These are phyloP conservation scores for Termitomyces titanicus DNA, from an alignment of 768 basidiomycete genomes.

Conservation along the genomic window DNA sequence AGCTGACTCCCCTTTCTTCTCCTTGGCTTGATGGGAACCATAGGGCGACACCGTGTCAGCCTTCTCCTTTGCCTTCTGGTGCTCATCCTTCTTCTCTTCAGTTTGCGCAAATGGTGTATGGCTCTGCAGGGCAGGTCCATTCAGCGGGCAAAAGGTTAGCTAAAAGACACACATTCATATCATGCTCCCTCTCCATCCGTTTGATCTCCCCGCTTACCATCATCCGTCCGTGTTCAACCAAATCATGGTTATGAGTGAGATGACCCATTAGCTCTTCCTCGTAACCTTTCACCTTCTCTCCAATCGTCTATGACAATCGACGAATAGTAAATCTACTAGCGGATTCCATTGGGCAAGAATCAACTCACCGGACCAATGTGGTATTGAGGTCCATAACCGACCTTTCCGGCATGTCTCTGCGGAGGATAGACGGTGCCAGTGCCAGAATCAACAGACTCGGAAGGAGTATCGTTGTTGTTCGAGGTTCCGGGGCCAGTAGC, in stretches of 20 bases:
- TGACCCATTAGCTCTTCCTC: constrained; percentile 33
- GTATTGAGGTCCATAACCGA: constrained; percentile 43
- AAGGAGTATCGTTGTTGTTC: neutral
- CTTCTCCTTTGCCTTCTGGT: constrained; percentile 18
- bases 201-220: constrained; percentile 28
- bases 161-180: constrained; percentile 14
- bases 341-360: neutral
- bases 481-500: neutral
- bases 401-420: constrained; percentile 40
- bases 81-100: constrained; percentile 14
- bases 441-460: neutral
- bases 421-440: constrained; percentile 27
- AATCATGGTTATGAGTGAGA: constrained; percentile 24
- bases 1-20: constrained; percentile 19
- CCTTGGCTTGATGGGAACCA: constrained; percentile 17
- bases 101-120: constrained; percentile 17
- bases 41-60: constrained; percentile 27
- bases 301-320: constrained; percentile 19
- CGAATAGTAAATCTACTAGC: neutral
- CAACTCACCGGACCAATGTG: constrained; percentile 27
- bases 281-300: constrained; percentile 29
- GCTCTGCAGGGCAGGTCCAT: neutral
- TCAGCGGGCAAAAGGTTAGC: neutral
- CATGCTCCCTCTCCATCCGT: constrained; percentile 24
- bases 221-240: constrained; percentile 27